phyloP scores from a whole-genome alignment of 1,139 yeast species.

The Kodamaea fungicola region DNA sequence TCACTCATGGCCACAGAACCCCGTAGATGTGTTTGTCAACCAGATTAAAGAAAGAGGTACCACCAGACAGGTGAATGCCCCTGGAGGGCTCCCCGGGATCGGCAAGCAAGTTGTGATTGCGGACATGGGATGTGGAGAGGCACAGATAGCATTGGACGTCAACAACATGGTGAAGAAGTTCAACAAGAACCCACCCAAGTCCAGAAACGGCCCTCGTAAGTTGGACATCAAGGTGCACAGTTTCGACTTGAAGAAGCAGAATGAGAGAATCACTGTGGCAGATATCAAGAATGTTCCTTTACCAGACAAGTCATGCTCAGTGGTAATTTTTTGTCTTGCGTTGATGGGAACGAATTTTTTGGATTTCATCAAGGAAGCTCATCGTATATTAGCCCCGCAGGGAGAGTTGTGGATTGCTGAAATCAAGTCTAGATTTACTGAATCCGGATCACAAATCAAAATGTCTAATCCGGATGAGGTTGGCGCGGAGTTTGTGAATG shows the following conservation, averaged over 20 bases:
- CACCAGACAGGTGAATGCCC: slow-evolving; percentile 75
- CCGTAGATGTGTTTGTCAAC: slow-evolving; percentile 81
- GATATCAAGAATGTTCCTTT: slow-evolving; percentile 91
- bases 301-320: slow-evolving; percentile 69
- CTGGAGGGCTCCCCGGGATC: slow-evolving; percentile 88
- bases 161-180: slow-evolving; percentile 43
- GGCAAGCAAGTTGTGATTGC: slow-evolving; percentile 69
- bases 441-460: slow-evolving; percentile 27
- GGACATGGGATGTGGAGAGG: slow-evolving; percentile 99
- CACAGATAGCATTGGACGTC: slow-evolving; percentile 72
- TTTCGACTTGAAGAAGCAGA: slow-evolving; percentile 84
- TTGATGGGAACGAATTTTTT: slow-evolving; percentile 96
- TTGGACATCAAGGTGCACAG: slow-evolving; percentile 70
- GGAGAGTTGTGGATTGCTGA: slow-evolving; percentile 98
- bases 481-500: slow-evolving; percentile 75
- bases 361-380: slow-evolving; percentile 87
- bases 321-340: slow-evolving; percentile 89
- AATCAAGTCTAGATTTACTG: slow-evolving; percentile 86
- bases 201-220: slow-evolving; percentile 21
- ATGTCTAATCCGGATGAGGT: slow-evolving; percentile 30
- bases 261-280: slow-evolving; percentile 88
- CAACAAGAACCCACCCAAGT: slow-evolving; percentile 27
- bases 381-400: slow-evolving; percentile 78
- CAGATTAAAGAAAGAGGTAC: slow-evolving; percentile 60
- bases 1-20: slow-evolving; percentile 96